These are phyloP conservation scores for Curvularia verruculosa DNA, from an alignment of 2,329 filamentous ascomycete species.

Conservation along the genomic window DNA sequence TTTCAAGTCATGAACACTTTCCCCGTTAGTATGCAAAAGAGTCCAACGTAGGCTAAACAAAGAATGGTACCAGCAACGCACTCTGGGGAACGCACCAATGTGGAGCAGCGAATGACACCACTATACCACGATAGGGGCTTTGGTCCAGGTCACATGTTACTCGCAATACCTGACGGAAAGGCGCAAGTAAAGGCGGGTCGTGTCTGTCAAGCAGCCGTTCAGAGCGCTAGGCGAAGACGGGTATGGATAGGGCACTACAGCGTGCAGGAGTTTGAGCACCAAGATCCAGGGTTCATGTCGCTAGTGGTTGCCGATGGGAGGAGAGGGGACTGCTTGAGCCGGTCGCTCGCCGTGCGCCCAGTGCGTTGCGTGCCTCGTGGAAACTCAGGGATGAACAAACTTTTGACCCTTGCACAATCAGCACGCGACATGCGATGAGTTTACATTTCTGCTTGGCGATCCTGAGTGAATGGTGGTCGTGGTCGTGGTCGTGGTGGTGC, in stretches of 20 bases:
- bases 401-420: constrained; percentile 8
- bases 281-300: constrained; percentile 25
- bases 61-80: background rate
- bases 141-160: constrained; percentile 26
- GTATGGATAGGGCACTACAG: constrained; percentile 22
- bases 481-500: background rate
- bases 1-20: background rate
- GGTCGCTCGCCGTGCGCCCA: constrained; percentile 26
- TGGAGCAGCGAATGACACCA: background rate
- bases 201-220: constrained; percentile 11
- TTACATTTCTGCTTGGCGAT: background rate
- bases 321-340: constrained; percentile 2
- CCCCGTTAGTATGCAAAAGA: background rate
- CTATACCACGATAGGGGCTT: constrained; percentile 2
- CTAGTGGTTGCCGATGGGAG: constrained; percentile 22
- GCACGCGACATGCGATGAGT: background rate
- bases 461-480: too few relatives aligned
- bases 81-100: background rate
- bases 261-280: constrained; percentile 17
- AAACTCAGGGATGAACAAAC: constrained; percentile 22
- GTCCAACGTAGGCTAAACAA: background rate
- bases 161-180: constrained; percentile 31
- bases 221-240: constrained; percentile 20
- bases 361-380: constrained; percentile 27
- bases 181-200: constrained; percentile 23